phyloP scores from a whole-genome alignment of 208 protist species.

The Leptomonas pyrrhocoris region DNA sequence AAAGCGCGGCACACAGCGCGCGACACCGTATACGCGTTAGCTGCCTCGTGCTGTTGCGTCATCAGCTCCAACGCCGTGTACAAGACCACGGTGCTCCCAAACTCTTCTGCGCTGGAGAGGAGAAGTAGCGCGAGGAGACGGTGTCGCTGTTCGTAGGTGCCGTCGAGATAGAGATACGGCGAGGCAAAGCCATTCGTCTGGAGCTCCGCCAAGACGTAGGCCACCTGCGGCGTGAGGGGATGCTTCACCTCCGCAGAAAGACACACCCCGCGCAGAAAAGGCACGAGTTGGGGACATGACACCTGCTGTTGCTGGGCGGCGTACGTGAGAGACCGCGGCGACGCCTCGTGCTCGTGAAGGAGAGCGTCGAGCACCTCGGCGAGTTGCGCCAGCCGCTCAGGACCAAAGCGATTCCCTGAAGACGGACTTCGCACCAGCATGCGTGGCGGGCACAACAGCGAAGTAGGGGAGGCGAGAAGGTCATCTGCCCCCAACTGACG shows the following conservation, averaged over 20 bases:
- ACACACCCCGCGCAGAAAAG: constrained; percentile 45
- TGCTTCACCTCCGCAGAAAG: constrained; percentile 27
- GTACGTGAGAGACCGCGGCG: constrained; percentile 14
- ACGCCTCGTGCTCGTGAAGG: constrained; percentile 36
- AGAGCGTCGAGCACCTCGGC: constrained; percentile 22
- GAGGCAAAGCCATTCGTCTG: constrained; percentile 32
- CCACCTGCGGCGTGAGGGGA: constrained; percentile 38
- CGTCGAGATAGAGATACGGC: constrained; percentile 34
- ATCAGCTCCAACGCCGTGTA: constrained; percentile 14
- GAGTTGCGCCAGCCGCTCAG: constrained; percentile 15
- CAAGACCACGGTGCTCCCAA: constrained; percentile 26
- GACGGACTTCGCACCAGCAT: constrained; percentile 18
- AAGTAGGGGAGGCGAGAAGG: constrained; percentile 10
- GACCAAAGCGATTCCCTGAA: constrained; percentile 16
- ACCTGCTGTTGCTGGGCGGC: not conserved
- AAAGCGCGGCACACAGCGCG: constrained; percentile 4
- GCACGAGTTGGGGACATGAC: constrained; percentile 19
- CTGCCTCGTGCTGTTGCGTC: not conserved
- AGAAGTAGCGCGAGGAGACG: constrained; percentile 16
- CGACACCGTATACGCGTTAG: not conserved
- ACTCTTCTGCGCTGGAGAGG: constrained; percentile 31
- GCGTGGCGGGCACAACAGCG: constrained; percentile 34
- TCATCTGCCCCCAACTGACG: constrained; percentile 4
- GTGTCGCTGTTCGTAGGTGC: constrained; percentile 33
- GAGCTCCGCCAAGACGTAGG: constrained; percentile 44